phyloP scores from a whole-genome alignment of 257 asterid genomes.

The Lavandula angustifolia region DNA sequence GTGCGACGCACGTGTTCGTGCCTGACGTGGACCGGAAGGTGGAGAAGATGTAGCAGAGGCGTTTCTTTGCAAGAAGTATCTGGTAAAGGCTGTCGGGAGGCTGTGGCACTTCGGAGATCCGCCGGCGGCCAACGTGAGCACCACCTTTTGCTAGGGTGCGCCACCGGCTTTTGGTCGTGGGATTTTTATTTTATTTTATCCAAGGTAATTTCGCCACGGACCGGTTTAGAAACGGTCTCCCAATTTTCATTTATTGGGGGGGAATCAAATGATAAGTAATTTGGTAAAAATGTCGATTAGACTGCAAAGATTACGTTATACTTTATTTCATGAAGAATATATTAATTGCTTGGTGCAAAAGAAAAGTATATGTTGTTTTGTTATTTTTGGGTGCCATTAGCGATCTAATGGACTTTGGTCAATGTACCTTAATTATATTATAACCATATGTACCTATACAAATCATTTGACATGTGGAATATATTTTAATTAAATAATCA shows the following conservation, averaged over 20 bases:
- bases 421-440: no score
- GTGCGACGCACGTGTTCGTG: constrained; percentile 70
- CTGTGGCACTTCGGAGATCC: constrained; percentile 80
- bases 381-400: no score
- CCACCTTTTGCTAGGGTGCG: constrained; percentile 51
- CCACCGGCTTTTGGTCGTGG: background rate
- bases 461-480: no score
- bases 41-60: constrained; percentile 71
- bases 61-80: constrained; percentile 65
- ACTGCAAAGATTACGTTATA: background rate
- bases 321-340: background rate
- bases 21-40: constrained; percentile 84
- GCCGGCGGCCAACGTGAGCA: constrained; percentile 36
- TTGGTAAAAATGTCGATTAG: background rate
- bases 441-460: no score
- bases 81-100: constrained; percentile 56
- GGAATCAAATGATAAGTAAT: no score
- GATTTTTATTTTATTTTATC: constrained; percentile 7
- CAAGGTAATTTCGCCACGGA: constrained; percentile 18
- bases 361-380: background rate
- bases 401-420: no score
- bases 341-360: background rate
- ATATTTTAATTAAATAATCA: no score
- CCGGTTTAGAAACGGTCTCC: background rate
- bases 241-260: no score